phyloP scores from a whole-genome alignment of 306 rosid genomes.

The Geum urbanum region DNA sequence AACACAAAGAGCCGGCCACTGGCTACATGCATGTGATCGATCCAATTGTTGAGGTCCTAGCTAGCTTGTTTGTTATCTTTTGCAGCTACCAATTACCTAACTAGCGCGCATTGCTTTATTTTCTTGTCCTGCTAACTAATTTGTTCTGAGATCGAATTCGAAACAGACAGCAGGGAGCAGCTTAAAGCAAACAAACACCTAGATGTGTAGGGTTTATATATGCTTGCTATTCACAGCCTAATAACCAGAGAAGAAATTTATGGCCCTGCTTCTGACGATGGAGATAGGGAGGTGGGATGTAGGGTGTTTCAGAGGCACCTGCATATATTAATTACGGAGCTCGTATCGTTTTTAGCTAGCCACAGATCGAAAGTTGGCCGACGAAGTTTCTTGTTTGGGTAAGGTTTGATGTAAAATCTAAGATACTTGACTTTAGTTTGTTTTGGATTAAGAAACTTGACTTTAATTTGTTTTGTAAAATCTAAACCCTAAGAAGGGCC shows the following conservation, averaged over 20 bases:
- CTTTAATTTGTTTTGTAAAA: too few species aligned
- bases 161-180: constrained; percentile 4
- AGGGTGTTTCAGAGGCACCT: not conserved
- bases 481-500: too few species aligned
- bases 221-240: not conserved
- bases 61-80: not conserved
- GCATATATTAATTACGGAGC: too few species aligned
- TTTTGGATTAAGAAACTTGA: too few species aligned
- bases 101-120: not conserved
- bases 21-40: not conserved
- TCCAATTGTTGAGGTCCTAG: not conserved
- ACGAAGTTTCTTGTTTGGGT: not conserved
- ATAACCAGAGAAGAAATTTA: constrained; percentile 6
- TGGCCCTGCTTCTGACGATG: constrained; percentile 11
- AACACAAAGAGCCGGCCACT: not conserved
- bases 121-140: not conserved
- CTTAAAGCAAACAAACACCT: not conserved
- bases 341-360: not conserved
- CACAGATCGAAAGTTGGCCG: not conserved
- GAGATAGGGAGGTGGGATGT: constrained; percentile 14
- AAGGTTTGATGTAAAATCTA: not conserved
- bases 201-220: constrained; percentile 17
- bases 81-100: not conserved
- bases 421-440: not conserved
- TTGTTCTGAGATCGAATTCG: not conserved